These are phyloP conservation scores for Globisporangium cederbergense DNA, from an alignment of 352 stramenopile genomes.

Conservation along the genomic window DNA sequence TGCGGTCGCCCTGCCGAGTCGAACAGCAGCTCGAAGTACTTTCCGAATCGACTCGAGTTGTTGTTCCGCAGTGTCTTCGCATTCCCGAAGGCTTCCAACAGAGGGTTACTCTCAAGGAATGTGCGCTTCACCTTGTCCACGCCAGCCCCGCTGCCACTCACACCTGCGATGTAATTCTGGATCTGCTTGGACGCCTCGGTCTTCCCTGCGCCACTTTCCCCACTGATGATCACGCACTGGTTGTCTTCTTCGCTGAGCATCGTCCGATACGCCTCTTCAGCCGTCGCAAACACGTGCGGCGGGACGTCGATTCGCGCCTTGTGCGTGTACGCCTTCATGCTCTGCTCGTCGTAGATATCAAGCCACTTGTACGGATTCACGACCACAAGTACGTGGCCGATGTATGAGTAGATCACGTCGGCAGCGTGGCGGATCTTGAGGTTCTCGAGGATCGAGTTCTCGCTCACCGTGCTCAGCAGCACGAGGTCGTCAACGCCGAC, in stretches of 20 bases:
- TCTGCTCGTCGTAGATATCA: conserved; percentile 83
- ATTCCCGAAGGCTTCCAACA: conserved; percentile 96
- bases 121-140: conserved; percentile 88
- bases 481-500: conserved; percentile 85
- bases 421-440: conserved; percentile 84
- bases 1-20: conserved; percentile 78
- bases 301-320: conserved; percentile 85
- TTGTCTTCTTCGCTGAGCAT: conserved; percentile 89
- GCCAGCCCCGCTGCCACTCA: conserved; percentile 69
- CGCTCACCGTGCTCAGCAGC: conserved; percentile 60
- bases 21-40: conserved; percentile 95
- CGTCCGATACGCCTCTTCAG: conserved; percentile 83
- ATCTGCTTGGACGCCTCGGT: conserved; percentile 89
- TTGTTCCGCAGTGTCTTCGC: conserved; percentile 94
- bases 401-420: conserved; percentile 88
- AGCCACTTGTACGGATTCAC: conserved; percentile 91
- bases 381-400: conserved; percentile 85
- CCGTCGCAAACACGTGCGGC: conserved; percentile 84
- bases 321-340: conserved; percentile 79
- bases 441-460: conserved; percentile 85
- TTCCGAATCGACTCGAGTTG: conserved; percentile 95
- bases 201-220: conserved; percentile 82
- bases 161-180: conserved; percentile 87
- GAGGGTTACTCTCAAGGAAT: conserved; percentile 93
- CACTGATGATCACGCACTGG: conserved; percentile 89